These are phyloP conservation scores for Pseudogymnoascus sp. DNA, from an alignment of 2,329 filamentous ascomycete species.

Conservation along the genomic window DNA sequence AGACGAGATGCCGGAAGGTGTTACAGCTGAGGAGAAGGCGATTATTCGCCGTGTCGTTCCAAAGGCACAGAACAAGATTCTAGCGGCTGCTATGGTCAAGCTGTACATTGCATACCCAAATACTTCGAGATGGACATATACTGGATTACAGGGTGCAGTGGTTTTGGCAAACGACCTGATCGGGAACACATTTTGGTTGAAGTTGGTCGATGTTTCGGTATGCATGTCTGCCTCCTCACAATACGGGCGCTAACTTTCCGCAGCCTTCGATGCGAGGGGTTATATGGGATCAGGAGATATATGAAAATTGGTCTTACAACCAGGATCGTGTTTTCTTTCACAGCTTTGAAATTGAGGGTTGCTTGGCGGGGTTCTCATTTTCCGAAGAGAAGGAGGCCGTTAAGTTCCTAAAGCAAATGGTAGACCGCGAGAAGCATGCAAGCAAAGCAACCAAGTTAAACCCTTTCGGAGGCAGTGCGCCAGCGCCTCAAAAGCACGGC, in stretches of 20 bases:
- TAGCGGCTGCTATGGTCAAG: slow-evolving; percentile 84
- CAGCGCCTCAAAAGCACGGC: slow-evolving; percentile 32
- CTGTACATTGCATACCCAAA: slow-evolving; percentile 91
- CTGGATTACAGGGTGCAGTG: slow-evolving; percentile 81
- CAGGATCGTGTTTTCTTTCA: slow-evolving; percentile 97
- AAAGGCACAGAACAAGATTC: slow-evolving; percentile 94
- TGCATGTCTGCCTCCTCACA: slow-evolving; percentile 28
- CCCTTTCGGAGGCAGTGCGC: slow-evolving; percentile 52
- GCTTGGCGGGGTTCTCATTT: slow-evolving; percentile 82
- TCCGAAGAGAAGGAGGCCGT: slow-evolving; percentile 96
- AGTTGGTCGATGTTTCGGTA: slow-evolving; percentile 94
- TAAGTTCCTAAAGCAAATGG: slow-evolving; percentile 95
- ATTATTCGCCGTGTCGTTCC: slow-evolving; percentile 91
- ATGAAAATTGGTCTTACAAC: slow-evolving; percentile 90
- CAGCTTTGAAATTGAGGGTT: slow-evolving; percentile 91
- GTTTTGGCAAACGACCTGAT: slow-evolving; percentile 91
- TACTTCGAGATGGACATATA: slow-evolving; percentile 82
- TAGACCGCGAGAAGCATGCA: slow-evolving; percentile 90
- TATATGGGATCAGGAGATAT: slow-evolving; percentile 96
- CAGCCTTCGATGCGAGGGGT: slow-evolving; percentile 74
- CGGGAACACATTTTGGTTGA: slow-evolving; percentile 94
- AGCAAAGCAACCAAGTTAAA: slow-evolving; percentile 77
- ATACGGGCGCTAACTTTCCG: slow-evolving; percentile 15
- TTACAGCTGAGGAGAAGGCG: slow-evolving; percentile 91
- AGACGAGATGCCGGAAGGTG: slow-evolving; percentile 38